Evolutionary conservation across 495 filamentous ascomycete genomes (phyloP), one percentile per base, ranked within the genome.

Genomic region (Aspergillus sclerotioniger): DNA sequence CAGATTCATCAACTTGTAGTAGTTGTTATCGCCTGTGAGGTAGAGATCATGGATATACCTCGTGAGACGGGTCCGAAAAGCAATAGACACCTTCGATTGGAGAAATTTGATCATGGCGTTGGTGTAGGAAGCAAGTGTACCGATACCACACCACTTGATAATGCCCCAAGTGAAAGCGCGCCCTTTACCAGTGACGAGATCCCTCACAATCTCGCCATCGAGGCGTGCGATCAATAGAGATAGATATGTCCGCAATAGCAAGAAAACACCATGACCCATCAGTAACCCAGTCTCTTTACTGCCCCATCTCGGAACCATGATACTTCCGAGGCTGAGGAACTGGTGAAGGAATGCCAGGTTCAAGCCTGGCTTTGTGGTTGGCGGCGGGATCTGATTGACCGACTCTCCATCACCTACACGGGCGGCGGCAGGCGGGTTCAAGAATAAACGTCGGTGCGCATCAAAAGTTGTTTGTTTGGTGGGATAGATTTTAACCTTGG

Each of bases 281-380:
- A 99, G 76, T 56, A 99, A 71, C 3, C 90, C 92, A 2, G 91
- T 91, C 76, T 98, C 95, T 70, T 98, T 98, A 73, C 91, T 92
- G 25, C 85, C 85, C 90, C 91, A 96, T 62, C 92, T 77, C 8
- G 95, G 95, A 58, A 98, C 89, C 93, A 97, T 96, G 63, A 99
- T 98, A 73, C 88, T 97, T 66, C 96, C 80, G 46, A 99, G 77
- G 65, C 92, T 96, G 46, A 96, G 80, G 63, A 98, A 96, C 73
- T 99, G 95, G 69, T 99, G 94, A 20, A 99, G 74, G 68, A 99
- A 99, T n/a, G 95, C 95, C 46, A 98, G 80, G 69, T 99, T 99
- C 51, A 99, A 75, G 5, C 95, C 95, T 1, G 95, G 79, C 69
- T 96, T 98, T 3, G 90, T 90, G 62, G 94, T 87, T 6, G 89